These are phyloP conservation scores for Lactarius pseudohatsudake DNA, from an alignment of 768 basidiomycete genomes.

Conservation along the genomic window DNA sequence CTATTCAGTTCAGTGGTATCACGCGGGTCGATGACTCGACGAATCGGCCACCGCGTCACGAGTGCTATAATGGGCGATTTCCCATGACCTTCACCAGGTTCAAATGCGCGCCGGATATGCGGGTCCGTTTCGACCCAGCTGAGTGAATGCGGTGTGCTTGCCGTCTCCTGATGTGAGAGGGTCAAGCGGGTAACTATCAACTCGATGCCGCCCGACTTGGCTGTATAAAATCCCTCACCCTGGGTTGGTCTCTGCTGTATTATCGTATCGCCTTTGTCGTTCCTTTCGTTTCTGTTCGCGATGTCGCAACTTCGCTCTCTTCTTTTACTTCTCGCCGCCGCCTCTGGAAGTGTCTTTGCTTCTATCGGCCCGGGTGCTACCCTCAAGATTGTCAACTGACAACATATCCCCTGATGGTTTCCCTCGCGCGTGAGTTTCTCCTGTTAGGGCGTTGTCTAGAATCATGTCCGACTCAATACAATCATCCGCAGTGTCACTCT, in stretches of 20 bases:
- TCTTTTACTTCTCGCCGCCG: neutral
- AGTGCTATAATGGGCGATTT: neutral
- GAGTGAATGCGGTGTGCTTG: no score
- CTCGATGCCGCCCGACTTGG: neutral
- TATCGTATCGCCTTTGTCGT: neutral
- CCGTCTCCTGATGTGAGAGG: neutral
- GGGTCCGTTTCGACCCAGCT: no score
- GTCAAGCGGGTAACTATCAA: neutral
- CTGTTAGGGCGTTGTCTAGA: neutral
- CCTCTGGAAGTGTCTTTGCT: constrained; percentile 3
- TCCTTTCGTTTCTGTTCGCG: neutral
- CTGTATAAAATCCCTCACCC: constrained; percentile 11
- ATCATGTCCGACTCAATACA: no score
- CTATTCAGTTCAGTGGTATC: neutral
- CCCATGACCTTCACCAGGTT: no score
- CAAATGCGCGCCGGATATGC: no score
- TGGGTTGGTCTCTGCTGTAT: neutral
- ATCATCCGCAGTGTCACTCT: constrained; percentile 1
- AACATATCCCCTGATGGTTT: constrained; percentile 11
- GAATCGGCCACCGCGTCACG: no score
- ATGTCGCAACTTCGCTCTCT: constrained; percentile 9
- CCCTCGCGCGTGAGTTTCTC: neutral
- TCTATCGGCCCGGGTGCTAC: constrained; percentile 3
- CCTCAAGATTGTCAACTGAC: constrained; percentile 11
- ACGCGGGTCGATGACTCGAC: no score